Evolutionary conservation across 352 stramenopile genomes (phyloP).

Genomic region (Phytophthora capsici): DNA sequence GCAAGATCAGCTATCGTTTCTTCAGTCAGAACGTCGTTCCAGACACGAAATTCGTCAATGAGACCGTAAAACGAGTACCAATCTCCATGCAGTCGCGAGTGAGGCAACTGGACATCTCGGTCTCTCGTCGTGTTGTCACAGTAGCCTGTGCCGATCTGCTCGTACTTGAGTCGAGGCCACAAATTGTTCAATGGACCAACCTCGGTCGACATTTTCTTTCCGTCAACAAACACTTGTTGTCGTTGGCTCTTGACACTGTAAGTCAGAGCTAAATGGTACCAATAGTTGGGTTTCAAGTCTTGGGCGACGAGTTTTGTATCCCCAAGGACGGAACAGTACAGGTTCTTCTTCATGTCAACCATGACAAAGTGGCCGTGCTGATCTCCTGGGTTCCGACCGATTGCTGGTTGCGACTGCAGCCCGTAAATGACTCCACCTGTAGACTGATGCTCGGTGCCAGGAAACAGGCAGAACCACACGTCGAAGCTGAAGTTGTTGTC

Average conservation of each 20-base stretch:
- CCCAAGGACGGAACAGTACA: slow-evolving; percentile 29
- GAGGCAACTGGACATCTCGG: slow-evolving; percentile 14
- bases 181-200: slow-evolving; percentile 21
- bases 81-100: slow-evolving; percentile 8
- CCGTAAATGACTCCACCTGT: slow-evolving; percentile 29
- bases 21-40: slow-evolving; percentile 6
- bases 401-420: slow-evolving; percentile 9
- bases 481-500: slow-evolving; percentile 27
- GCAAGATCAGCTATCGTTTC: slow-evolving; percentile 15
- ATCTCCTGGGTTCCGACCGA: background rate
- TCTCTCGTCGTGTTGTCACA: slow-evolving; percentile 7
- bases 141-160: slow-evolving; percentile 45
- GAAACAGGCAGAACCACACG: slow-evolving; percentile 36
- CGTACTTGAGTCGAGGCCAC: slow-evolving; percentile 31
- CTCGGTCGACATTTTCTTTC: slow-evolving; percentile 24
- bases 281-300: slow-evolving; percentile 33
- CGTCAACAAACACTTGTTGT: slow-evolving; percentile 49
- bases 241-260: slow-evolving; percentile 28
- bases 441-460: slow-evolving; percentile 1
- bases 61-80: slow-evolving; percentile 49
- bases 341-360: slow-evolving; percentile 24
- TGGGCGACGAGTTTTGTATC: slow-evolving; percentile 24
- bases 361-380: slow-evolving; percentile 11
- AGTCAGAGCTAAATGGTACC: slow-evolving; percentile 53
- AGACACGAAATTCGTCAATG: slow-evolving; percentile 40